Base-by-base conservation (phyloP, 352 stramenopile species). In the Stramenopiles sp. region DNA sequence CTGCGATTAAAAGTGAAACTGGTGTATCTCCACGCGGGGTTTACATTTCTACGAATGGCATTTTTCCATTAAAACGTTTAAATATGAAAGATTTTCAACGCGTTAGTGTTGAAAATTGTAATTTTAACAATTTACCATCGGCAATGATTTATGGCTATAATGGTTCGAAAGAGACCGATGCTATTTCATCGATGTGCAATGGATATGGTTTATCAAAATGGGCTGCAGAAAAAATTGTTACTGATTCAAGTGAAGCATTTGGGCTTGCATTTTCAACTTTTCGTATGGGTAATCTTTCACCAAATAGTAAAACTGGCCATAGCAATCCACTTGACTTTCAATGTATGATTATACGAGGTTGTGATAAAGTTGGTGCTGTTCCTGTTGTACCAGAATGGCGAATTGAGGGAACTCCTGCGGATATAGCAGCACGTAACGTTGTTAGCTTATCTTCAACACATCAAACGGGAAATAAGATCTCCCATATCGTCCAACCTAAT, bases 31-130 rank as follows among this genome's bases (percentile, higher is more conserved):
- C 86, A 6, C 84, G 96, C 30, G 88, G 92, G 80, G n/a, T n/a
- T n/a, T 95, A 95, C 83, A 90, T 96, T 33, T 93, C 87, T 78
- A 95, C 91, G 4, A 95, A 96, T 82, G 91, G 90, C 1, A 90
- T 95, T 32, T 95, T 95, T 83, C 90, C 90, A 0, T 86, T 82
- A 0, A 84, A 83, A 0, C 79, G 83, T 32, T 80, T 83, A 73
- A 77, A 86, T 0, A 86, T 85, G 32, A 83, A 69, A 32, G 84
- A 86, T 78, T 80, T 82, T 53, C 79, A 80, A 30, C 63, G 31
- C 29, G 43, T 85, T 13, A 29, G 43, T 32, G 79, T 78, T 33
- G 43, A 85, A 80, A 78, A 53, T 27, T 23, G n/a, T 31, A 20
- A 23, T 69, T 23, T n/a, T n/a, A 69, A n/a, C 23, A n/a, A n/a